These are phyloP conservation scores for Saccharomyces hybrid DNA, from an alignment of 1,139 yeast genomes.

Conservation along the genomic window DNA sequence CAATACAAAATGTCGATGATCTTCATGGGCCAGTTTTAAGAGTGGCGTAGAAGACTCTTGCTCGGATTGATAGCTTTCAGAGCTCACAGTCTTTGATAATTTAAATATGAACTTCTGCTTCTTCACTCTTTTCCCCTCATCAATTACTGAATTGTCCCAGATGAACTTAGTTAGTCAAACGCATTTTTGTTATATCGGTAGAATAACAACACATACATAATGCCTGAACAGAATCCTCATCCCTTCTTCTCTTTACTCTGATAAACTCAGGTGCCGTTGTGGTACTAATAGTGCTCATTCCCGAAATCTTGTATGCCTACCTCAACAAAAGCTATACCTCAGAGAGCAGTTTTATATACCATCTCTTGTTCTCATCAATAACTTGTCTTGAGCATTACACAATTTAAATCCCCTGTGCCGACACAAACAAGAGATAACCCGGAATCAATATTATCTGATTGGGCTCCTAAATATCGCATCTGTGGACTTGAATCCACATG, in stretches of 20 bases:
- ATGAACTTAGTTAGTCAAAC: slow-evolving; percentile 10
- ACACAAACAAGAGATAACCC: neutral
- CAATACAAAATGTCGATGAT: slow-evolving; percentile 25
- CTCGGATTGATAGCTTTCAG: slow-evolving; percentile 15
- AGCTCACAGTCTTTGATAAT: slow-evolving; percentile 29
- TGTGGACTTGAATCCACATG: neutral
- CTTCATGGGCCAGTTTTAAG: slow-evolving; percentile 21
- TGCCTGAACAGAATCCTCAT: slow-evolving; percentile 82
- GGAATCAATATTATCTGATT: neutral
- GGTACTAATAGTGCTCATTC: slow-evolving; percentile 12
- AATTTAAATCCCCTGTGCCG: neutral
- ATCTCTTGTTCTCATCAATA: neutral
- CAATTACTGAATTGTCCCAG: slow-evolving; percentile 29
- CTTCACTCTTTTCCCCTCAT: slow-evolving; percentile 34
- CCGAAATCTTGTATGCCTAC: neutral
- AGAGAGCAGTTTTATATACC: neutral
- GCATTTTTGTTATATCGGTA: neutral
- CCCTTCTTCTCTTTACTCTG: slow-evolving; percentile 76
- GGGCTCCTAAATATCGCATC: neutral
- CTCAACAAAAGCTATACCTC: neutral
- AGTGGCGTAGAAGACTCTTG: slow-evolving; percentile 21
- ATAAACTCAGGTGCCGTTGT: slow-evolving; percentile 45
- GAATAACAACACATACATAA: slow-evolving; percentile 35
- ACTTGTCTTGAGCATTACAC: neutral
- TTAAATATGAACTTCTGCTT: slow-evolving; percentile 28